These are phyloP conservation scores for Saturnispora ahearnii DNA, from an alignment of 805 yeast species.

Conservation along the genomic window DNA sequence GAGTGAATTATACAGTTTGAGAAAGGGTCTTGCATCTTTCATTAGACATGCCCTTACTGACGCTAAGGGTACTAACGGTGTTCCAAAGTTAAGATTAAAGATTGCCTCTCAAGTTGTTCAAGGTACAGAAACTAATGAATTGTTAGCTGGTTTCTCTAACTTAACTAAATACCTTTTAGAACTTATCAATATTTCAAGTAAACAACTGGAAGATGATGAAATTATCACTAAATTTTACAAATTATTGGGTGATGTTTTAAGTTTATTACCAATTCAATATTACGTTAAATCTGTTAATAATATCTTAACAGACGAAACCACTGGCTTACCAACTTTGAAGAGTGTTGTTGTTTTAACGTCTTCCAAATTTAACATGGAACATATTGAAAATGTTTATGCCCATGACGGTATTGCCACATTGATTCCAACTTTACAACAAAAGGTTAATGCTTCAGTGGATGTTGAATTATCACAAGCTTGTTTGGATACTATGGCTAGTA, in stretches of 20 bases:
- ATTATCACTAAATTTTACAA: slow-evolving; percentile 39
- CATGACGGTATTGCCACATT: slow-evolving; percentile 43
- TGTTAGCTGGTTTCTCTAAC: slow-evolving; percentile 21
- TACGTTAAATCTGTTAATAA: slow-evolving; percentile 55
- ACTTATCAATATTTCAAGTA: slow-evolving; percentile 30
- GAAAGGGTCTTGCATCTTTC: slow-evolving; percentile 46
- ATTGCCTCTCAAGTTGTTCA: slow-evolving; percentile 29
- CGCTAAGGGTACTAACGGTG: slow-evolving; percentile 30
- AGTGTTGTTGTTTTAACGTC: slow-evolving; percentile 56
- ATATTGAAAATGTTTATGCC: slow-evolving; percentile 40
- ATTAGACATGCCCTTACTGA: slow-evolving; percentile 43
- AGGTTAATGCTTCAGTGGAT: slow-evolving; percentile 30
- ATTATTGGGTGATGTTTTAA: slow-evolving; percentile 53
- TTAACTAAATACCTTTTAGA: slow-evolving; percentile 30
- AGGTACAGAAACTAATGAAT: slow-evolving; percentile 16
- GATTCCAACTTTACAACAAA: slow-evolving; percentile 39
- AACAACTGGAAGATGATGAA: slow-evolving; percentile 24
- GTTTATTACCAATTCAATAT: slow-evolving; percentile 64
- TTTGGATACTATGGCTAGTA: slow-evolving; percentile 54
- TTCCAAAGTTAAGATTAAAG: slow-evolving; percentile 36
- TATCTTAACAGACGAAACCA: slow-evolving; percentile 29
- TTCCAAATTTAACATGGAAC: slow-evolving; percentile 61
- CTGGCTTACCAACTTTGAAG: slow-evolving; percentile 43
- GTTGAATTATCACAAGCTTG: slow-evolving; percentile 56
- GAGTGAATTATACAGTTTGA: slow-evolving; percentile 40